Base-by-base conservation (phyloP, 176 grass and related monocot species). In the Triticum dicoccoides region DNA sequence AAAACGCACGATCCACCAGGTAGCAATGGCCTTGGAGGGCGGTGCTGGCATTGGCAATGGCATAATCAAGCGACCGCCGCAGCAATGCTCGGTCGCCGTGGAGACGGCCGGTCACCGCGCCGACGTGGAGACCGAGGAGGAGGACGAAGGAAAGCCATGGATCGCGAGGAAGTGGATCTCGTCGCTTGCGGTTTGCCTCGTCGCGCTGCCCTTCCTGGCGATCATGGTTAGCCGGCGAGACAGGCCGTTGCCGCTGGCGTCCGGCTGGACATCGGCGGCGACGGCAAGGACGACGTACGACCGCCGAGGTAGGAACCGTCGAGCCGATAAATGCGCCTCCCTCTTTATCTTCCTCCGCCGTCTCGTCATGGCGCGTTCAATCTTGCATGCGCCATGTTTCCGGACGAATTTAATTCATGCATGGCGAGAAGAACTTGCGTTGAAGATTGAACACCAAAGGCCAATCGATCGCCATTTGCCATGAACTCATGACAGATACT, bases 1-100 rank as follows among this genome's bases (percentile, higher is more conserved):
- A 91, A 78, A 71, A 77, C 69, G 89, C 77, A 76, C 79, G 80
- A 79, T 37, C 61, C 37, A 52, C 38, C 77, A 52, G 52, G 37
- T 85, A 84, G n/a, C 85, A n/a, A 91, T 91, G 85, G 77, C 61
- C 69, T 49, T 81, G 61, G 81, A 61, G 29, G 71, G 38, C 54
- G 76, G 23, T n/a, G 47, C 3, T 58, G 76, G 85, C 89, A 63
- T 61, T 84, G 69, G 82, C 89, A 79, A 32, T 86, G 65, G 84
- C 89, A 81, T 69, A 77, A 64, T 37, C 82, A 88, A 84, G 81
- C 85, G 81, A 15, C 85, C 89, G 47, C 68, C 81, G 47, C 85
- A 84, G 81, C 81, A 68, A 39, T 80, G 68, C 21, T 30, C 23
- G 76, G 76, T 27, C 67, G 61, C 61, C 88, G 45, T 14, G 18